Evolutionary conservation across 768 basidiomycete genomes (phyloP).

Genomic region (Tulasnella sp.): DNA sequence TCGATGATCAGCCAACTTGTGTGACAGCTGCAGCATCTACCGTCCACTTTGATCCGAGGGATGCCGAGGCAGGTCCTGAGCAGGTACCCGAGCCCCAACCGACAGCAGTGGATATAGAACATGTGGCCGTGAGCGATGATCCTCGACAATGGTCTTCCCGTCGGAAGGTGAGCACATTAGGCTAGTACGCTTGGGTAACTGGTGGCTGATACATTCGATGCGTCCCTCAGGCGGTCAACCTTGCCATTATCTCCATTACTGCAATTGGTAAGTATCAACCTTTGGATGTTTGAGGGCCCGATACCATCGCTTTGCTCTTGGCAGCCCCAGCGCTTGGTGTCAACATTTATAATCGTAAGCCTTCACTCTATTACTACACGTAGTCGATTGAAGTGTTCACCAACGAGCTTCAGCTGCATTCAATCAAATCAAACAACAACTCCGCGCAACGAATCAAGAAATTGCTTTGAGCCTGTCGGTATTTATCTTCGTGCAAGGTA

Average conservation of each 20-base stretch:
- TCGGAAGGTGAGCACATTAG: conserved; percentile 44
- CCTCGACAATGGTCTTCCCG: conserved; percentile 50
- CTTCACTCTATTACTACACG: not conserved
- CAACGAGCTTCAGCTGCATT: conserved; percentile 47
- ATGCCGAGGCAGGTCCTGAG: not conserved
- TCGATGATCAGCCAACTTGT: not conserved
- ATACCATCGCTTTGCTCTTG: conserved; percentile 15
- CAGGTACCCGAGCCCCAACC: not conserved
- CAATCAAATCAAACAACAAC: conserved; percentile 47
- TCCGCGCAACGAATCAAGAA: conserved; percentile 52
- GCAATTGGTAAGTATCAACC: conserved; percentile 30
- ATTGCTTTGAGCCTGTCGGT: conserved; percentile 61
- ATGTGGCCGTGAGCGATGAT: conserved; percentile 45
- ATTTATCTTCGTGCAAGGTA: conserved; percentile 69
- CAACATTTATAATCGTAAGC: conserved; percentile 60
- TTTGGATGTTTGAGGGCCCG: too few relatives aligned
- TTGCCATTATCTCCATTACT: conserved; percentile 23
- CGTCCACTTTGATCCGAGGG: not conserved
- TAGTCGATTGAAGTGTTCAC: not conserved
- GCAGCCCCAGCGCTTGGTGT: conserved; percentile 48
- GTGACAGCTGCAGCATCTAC: not conserved
- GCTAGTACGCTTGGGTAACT: not conserved
- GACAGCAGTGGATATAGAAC: conserved; percentile 24
- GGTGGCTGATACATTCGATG: not conserved
- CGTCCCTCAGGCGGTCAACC: conserved; percentile 31